phyloP scores from a whole-genome alignment of 2,329 filamentous ascomycete species.

The Lasiodiplodia hormozganensis region DNA sequence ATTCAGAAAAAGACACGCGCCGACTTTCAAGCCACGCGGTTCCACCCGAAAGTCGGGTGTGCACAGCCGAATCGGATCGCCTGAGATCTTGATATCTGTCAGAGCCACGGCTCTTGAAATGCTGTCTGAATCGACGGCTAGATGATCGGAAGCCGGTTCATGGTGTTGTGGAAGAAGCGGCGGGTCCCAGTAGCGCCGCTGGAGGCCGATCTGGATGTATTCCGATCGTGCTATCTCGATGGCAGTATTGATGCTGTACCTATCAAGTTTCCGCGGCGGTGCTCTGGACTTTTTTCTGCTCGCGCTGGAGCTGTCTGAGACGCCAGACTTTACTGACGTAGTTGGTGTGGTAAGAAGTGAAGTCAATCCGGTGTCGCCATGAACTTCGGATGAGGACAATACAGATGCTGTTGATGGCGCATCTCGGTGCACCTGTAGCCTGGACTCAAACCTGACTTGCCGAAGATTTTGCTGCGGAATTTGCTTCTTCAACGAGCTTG shows the following conservation, averaged over 20 bases:
- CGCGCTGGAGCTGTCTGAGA: not conserved
- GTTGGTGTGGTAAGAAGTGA: not conserved
- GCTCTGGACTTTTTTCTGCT: too few relatives aligned
- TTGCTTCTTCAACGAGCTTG: not conserved
- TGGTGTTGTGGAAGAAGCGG: not conserved
- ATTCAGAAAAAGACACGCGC: slow-evolving; percentile 22
- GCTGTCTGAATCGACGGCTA: not conserved
- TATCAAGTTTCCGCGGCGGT: not conserved
- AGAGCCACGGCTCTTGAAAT: not conserved
- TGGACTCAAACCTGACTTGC: not conserved
- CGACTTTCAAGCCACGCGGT: slow-evolving; percentile 16
- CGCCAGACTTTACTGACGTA: not conserved
- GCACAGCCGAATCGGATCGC: slow-evolving; percentile 8
- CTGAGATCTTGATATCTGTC: slow-evolving; percentile 7
- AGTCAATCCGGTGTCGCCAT: not conserved
- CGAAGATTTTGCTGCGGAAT: slow-evolving; percentile 9
- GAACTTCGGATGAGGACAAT: not conserved
- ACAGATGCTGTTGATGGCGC: not conserved
- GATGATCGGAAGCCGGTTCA: not conserved
- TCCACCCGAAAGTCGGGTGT: not conserved
- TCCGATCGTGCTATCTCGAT: slow-evolving; percentile 2
- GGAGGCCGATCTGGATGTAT: not conserved
- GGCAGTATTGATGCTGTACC: not conserved
- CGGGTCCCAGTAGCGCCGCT: slow-evolving; percentile 13
- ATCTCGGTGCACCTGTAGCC: not conserved